Conservation (phyloP, 2,329 filamentous ascomycete genomes). For the Pseudogymnoascus sp. region DNA sequence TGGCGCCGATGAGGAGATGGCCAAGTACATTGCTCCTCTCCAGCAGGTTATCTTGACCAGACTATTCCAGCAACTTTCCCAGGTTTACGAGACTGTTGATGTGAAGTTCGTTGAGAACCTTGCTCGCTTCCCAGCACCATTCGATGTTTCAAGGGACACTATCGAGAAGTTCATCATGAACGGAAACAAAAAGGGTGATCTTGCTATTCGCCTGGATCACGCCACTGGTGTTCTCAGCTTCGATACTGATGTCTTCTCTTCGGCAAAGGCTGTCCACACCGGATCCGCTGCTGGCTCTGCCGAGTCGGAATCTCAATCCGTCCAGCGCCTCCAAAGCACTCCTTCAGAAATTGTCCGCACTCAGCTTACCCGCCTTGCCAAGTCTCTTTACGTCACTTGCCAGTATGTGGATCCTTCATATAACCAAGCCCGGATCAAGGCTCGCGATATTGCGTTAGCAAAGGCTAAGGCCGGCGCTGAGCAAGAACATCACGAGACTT, state of each 20-base stretch:
- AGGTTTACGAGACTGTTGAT: slow-evolving; percentile 97
- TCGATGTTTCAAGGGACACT: slow-evolving; percentile 80
- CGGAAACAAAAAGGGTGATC: slow-evolving; percentile 98
- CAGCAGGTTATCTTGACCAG: slow-evolving; percentile 98
- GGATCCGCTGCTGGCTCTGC: slow-evolving; percentile 80
- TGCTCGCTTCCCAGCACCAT: slow-evolving; percentile 91
- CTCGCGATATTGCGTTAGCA: slow-evolving; percentile 70
- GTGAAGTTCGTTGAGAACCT: slow-evolving; percentile 88
- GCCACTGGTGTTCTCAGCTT: slow-evolving; percentile 93
- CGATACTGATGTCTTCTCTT: slow-evolving; percentile 96
- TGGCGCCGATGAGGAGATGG: slow-evolving; percentile 88
- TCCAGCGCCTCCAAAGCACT: slow-evolving; percentile 94
- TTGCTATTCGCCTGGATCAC: slow-evolving; percentile 93
- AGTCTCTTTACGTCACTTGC: slow-evolving; percentile 84
- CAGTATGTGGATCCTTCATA: slow-evolving; percentile 91
- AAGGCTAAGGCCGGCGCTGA: slow-evolving; percentile 83
- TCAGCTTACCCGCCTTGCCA: slow-evolving; percentile 84
- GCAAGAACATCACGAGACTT: slow-evolving; percentile 77
- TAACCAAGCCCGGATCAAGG: slow-evolving; percentile 71
- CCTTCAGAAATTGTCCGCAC: slow-evolving; percentile 96
- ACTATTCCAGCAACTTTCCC: slow-evolving; percentile 96
- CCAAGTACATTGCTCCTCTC: slow-evolving; percentile 89
- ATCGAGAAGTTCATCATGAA: slow-evolving; percentile 99
- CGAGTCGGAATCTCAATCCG: slow-evolving; percentile 72
- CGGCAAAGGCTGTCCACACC: slow-evolving; percentile 81